Evolutionary conservation across 129 eudicot genomes (phyloP), one percentile per base, ranked within the genome.

Genomic region (Tagetes patula): DNA sequence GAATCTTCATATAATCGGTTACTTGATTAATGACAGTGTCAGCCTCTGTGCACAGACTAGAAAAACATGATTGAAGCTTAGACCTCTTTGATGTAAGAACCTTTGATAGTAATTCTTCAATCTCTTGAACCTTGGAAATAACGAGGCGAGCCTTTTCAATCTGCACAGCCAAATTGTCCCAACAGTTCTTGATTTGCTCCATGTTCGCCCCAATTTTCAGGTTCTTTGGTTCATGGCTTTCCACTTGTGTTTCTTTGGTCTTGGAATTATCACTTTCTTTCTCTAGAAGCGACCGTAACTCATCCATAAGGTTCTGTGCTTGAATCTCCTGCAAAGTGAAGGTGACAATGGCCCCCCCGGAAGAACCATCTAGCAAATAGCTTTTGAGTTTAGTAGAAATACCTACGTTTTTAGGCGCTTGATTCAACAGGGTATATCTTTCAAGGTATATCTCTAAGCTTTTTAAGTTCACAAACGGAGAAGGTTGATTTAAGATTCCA

Each of bases 21-120:
- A 20, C 27, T 20, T 20, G 27, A 20, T 20, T 20, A 20, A 20
- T 20, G 27, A 20, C 27, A 20, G 27, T 20, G 27, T 20, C 27
- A 20, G 27, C 27, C 27, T 20, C 27, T 20, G 27, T 20, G 20
- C 69, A 58, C 48, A 73, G 4, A 1, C 11, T 34, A 34, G 49
- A 43, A 46, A 73, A 73, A 45, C 48, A 33, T 45, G 61, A 20
- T 73, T 73, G 38, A 8, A 73, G 3, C 45, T 6, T 8, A 3
- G 36, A 14, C 70, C 46, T 46, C 6, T 46, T 60, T 34, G 70
- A 73, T 33, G 61, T 38, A 3, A 48, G 70, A 4, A 73, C 10
- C 27, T 33, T 6, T 14, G 20, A 46, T 12, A 61, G n/a, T 6
- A 47, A 8, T 45, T 3, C n/a, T 33, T 46, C 70, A 4, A 73